phyloP scores from a whole-genome alignment of 2,329 filamentous ascomycete genomes.

The Sordariomycetes sp. region DNA sequence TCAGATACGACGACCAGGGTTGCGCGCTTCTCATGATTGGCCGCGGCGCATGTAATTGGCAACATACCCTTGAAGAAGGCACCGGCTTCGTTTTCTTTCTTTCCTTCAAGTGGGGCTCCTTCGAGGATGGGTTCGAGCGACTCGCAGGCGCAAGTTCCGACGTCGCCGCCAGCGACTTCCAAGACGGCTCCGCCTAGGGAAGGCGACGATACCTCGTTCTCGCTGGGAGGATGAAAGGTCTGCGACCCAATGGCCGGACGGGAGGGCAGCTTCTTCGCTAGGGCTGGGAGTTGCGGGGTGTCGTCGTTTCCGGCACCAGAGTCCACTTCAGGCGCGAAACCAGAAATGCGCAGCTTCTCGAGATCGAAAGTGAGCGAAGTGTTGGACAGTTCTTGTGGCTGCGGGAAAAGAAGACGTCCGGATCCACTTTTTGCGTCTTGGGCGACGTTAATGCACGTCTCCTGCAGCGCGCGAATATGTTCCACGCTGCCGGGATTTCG shows the following conservation, averaged over 20 bases:
- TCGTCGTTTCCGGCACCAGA: constrained; percentile 6
- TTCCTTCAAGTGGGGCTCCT: not conserved
- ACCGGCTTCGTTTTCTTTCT: not conserved
- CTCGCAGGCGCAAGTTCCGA: not conserved
- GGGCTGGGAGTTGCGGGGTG: constrained; percentile 9
- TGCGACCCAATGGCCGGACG: constrained; percentile 17
- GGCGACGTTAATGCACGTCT: constrained; percentile 3
- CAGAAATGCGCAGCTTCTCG: constrained; percentile 6
- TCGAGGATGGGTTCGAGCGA: not conserved
- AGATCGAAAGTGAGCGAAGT: constrained; percentile 1
- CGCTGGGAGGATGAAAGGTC: constrained; percentile 15
- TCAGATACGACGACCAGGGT: not conserved
- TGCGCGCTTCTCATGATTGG: not conserved
- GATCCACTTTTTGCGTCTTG: not conserved
- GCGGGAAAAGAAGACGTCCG: not conserved
- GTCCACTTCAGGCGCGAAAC: constrained; percentile 6
- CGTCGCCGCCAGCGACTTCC: not conserved
- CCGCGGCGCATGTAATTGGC: not conserved
- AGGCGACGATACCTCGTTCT: not conserved
- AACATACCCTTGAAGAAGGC: not conserved
- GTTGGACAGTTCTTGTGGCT: not conserved
- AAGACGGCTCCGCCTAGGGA: not conserved
- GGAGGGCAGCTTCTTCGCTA: constrained; percentile 9
- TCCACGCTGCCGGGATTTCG: constrained; percentile 1
- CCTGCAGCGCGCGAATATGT: constrained; percentile 2